phyloP scores from a whole-genome alignment of 2,329 filamentous ascomycete genomes.

The Cercospora citrullina region DNA sequence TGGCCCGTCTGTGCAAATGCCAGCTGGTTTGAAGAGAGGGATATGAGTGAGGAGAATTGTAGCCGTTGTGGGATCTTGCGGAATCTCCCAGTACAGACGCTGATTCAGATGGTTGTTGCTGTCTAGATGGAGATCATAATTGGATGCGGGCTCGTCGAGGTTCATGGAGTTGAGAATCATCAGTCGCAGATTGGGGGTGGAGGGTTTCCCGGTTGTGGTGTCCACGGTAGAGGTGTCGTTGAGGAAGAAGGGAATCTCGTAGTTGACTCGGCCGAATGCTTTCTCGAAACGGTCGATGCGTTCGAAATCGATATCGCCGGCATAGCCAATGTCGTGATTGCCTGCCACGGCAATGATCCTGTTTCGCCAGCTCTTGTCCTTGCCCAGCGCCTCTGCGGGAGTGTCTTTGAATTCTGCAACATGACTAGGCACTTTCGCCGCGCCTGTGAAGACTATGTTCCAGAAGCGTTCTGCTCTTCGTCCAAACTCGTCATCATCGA shows the following conservation, averaged over 20 bases:
- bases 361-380: conserved; percentile 63
- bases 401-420: conserved; percentile 36
- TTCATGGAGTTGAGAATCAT: conserved; percentile 91
- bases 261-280: conserved; percentile 84
- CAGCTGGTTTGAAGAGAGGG: conserved; percentile 78
- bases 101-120: conserved; percentile 66
- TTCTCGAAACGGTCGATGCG: conserved; percentile 79
- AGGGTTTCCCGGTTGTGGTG: neutral
- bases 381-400: conserved; percentile 43
- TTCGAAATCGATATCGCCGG: conserved; percentile 78
- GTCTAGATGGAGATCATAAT: conserved; percentile 65
- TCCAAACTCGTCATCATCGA: conserved; percentile 80
- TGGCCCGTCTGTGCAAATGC: conserved; percentile 80
- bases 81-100: conserved; percentile 20
- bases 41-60: conserved; percentile 91
- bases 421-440: conserved; percentile 32
- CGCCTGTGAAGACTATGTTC: conserved; percentile 32
- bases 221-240: conserved; percentile 36
- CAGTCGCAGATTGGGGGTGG: conserved; percentile 69
- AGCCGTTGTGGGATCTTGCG: conserved; percentile 52
- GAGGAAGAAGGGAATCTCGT: conserved; percentile 71
- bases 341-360: conserved; percentile 87
- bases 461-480: conserved; percentile 55
- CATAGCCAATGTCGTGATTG: conserved; percentile 96
- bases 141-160: conserved; percentile 77